Evolutionary conservation across 306 rosid genomes (phyloP).

Genomic region (Parietaria judaica): DNA sequence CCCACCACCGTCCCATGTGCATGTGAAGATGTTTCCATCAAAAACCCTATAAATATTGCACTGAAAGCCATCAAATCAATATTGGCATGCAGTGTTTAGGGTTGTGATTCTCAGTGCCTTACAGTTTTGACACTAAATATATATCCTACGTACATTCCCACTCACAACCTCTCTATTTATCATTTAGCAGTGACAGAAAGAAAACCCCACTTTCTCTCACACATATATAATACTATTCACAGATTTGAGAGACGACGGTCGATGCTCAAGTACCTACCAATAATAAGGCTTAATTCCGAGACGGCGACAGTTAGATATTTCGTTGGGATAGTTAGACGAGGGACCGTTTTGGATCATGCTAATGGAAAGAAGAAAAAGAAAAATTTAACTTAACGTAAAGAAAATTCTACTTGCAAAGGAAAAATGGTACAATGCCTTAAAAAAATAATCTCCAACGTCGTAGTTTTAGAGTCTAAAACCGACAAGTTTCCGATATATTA

Average conservation of each 20-base stretch:
- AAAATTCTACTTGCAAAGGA: no score
- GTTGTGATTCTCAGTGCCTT: conserved; percentile 11
- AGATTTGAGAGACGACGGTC: not conserved
- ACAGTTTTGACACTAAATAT: conserved; percentile 15
- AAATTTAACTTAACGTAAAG: no score
- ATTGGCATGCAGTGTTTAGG: conserved; percentile 9
- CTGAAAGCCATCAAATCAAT: conserved; percentile 17
- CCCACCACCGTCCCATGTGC: conserved; percentile 88
- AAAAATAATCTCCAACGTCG: no score
- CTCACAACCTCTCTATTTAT: not conserved
- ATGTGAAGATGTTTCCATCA: conserved; percentile 58
- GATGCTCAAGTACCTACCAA: not conserved
- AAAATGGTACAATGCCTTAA: no score
- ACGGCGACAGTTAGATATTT: not conserved
- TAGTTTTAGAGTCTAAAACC: no score
- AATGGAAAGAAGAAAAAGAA: no score
- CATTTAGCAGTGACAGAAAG: conserved; percentile 10
- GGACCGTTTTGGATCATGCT: no score
- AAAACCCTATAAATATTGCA: conserved; percentile 2
- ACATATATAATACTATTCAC: no score
- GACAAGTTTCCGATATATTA: no score
- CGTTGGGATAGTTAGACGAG: not conserved
- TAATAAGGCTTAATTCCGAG: conserved; percentile 7
- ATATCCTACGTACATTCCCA: not conserved
- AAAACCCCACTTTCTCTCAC: not conserved